Evolutionary conservation across 1,284 basidiomycete species (phyloP), one percentile per base, ranked within the genome.

Genomic region (Ceratobasidium sp.): DNA sequence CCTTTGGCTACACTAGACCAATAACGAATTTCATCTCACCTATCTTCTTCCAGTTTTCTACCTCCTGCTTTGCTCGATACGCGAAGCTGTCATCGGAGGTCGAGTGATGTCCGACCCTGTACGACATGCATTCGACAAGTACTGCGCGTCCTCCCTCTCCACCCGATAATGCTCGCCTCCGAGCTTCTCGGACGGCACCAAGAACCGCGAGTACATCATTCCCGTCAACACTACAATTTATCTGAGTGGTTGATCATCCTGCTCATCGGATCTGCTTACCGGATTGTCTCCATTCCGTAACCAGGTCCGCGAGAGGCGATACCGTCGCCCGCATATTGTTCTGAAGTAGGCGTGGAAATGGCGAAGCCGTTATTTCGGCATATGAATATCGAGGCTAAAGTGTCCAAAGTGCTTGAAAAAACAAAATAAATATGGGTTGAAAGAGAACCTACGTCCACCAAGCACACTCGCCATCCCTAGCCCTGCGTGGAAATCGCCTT

Each of bases 31-130:
- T 46, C 33, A 20, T 79, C 80, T 83, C 81, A 84, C 84, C 86
- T 70, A 96, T 91, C 52, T 93, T 91, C 84, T 93, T 94, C 83
- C 93, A 90, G 82, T 95, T 92, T 84, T 96, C 93, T 28, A 97
- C 96, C 83, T 96, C 96, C 78, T 93, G 90, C 12, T 93, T 89
- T 0, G 93, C 89, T 52, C 95, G 91, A 84, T 98, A 98, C 38
- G 95, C 95, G 82, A 94, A 95, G 20, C 95, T 96, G 84, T 98
- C 96, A 83, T 98, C 96, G 13, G 95, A 96, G 0, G 96, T 98
- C 17, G 94, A 96, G 84, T 98, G 96, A 83, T 98, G 96, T n/a
- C 96, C 94, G 3, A 98, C 92, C 28, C 96, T 91, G 83, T 97
- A 97, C 1, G 92, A 94, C 94, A 97, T 96, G 5, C 94, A 94